Percentiles rank a stretch among this genome's conserved stretches.
Evolutionary conservation across 75 land plant species (phyloP).

Genomic region (Cunninghamia lanceolata): DNA sequence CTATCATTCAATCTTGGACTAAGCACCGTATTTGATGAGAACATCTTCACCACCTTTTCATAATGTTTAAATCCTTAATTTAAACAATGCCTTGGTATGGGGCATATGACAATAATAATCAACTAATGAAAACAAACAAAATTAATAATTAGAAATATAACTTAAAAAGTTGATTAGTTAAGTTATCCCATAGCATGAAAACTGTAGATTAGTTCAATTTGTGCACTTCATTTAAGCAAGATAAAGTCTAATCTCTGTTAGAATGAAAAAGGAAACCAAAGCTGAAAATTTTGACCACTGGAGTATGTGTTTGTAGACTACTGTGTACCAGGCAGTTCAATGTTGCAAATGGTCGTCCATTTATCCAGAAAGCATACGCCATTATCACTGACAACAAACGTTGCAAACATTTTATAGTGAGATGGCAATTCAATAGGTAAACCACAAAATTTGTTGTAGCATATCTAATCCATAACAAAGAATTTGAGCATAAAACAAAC

Average conservation of each 20-base stretch:
- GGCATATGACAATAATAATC: no score
- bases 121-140: background rate
- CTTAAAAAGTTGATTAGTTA: background rate
- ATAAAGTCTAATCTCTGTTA: background rate
- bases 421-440: background rate
- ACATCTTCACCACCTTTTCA: no score
- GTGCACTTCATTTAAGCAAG: background rate
- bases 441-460: background rate
- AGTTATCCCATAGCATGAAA: background rate
- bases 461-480: background rate
- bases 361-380: slow-evolving; percentile 80
- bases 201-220: background rate
- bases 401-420: background rate
- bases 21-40: no score
- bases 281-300: background rate
- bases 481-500: background rate
- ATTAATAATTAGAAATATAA: background rate
- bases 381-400: slow-evolving; percentile 51
- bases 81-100: no score
- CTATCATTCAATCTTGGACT: no score
- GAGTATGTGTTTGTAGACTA: background rate
- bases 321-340: slow-evolving; percentile 62
- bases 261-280: background rate
- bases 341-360: slow-evolving; percentile 46
- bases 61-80: no score